phyloP scores from a whole-genome alignment of 1,284 basidiomycete species.

The Cutaneotrichosporon daszewskae region DNA sequence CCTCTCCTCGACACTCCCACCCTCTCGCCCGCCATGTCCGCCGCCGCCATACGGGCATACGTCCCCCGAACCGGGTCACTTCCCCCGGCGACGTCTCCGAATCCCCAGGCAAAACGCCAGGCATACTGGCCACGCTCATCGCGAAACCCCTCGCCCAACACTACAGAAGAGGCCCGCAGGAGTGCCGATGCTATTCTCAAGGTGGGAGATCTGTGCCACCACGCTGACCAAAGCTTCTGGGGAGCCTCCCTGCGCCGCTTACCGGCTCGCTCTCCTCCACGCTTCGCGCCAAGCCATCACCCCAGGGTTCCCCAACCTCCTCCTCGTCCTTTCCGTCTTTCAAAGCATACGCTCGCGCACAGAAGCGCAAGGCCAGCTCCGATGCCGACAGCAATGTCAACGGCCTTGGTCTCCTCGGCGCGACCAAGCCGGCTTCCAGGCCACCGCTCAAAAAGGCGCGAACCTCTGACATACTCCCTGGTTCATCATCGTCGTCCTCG shows the following conservation, averaged over 20 bases:
- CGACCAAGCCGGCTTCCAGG: background rate
- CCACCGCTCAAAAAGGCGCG: slow-evolving; percentile 16
- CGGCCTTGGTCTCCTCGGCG: slow-evolving; percentile 25
- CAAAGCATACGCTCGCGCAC: slow-evolving; percentile 14
- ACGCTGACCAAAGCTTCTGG: slow-evolving; percentile 23
- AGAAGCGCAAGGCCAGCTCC: slow-evolving; percentile 12
- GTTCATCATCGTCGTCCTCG: background rate
- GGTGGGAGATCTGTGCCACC: slow-evolving; percentile 16
- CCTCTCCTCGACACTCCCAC: background rate
- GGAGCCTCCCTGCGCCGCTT: slow-evolving; percentile 34
- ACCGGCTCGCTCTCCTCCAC: slow-evolving; percentile 18
- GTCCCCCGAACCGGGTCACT: slow-evolving; percentile 17
- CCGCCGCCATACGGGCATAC: slow-evolving; percentile 16
- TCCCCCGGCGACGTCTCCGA: slow-evolving; percentile 8
- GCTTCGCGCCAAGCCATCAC: background rate
- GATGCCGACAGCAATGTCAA: slow-evolving; percentile 1
- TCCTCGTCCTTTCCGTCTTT: slow-evolving; percentile 8
- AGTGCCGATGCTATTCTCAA: slow-evolving; percentile 28
- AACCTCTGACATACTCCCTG: slow-evolving; percentile 1
- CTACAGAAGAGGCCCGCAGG: slow-evolving; percentile 19
- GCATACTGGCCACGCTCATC: slow-evolving; percentile 11
- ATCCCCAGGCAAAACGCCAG: slow-evolving; percentile 8
- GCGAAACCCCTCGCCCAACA: slow-evolving; percentile 2
- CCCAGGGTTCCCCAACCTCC: background rate
- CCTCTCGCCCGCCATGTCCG: slow-evolving; percentile 5